Percentiles rank a stretch among this genome's conserved stretches.
These are phyloP conservation scores for Schizosaccharomyces versatilis DNA, from an alignment of 1,139 yeast genomes.

Conservation along the genomic window DNA sequence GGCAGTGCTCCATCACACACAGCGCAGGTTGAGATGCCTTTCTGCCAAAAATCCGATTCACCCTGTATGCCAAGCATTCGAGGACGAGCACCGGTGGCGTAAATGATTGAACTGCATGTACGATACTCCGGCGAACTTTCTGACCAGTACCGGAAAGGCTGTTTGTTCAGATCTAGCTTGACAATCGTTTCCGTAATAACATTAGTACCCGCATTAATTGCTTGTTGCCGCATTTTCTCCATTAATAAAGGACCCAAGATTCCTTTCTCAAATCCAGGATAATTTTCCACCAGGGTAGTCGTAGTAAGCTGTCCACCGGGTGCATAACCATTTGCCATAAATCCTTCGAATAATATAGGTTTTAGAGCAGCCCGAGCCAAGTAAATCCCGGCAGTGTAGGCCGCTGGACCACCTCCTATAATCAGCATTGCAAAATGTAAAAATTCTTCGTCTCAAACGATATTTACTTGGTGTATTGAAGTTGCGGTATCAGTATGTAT, in stretches of 20 bases:
- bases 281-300: slow-evolving; percentile 86
- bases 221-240: slow-evolving; percentile 84
- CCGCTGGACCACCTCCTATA: slow-evolving; percentile 74
- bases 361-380: slow-evolving; percentile 87
- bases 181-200: slow-evolving; percentile 85
- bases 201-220: slow-evolving; percentile 70
- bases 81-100: slow-evolving; percentile 96
- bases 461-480: not conserved
- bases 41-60: slow-evolving; percentile 95
- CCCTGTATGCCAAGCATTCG: slow-evolving; percentile 85
- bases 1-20: slow-evolving; percentile 99
- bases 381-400: slow-evolving; percentile 96
- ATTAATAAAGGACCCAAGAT: slow-evolving; percentile 67
- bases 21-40: slow-evolving; percentile 96
- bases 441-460: slow-evolving; percentile 4
- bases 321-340: slow-evolving; percentile 92
- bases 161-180: slow-evolving; percentile 62
- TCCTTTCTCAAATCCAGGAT: slow-evolving; percentile 94
- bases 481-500: not conserved
- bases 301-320: slow-evolving; percentile 98
- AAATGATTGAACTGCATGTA: slow-evolving; percentile 74
- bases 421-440: slow-evolving; percentile 7
- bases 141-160: slow-evolving; percentile 91
- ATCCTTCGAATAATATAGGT: slow-evolving; percentile 84
- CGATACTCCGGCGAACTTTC: slow-evolving; percentile 34